Evolutionary conservation across 345 rosid genomes (phyloP), one percentile per base, ranked within the genome.

Genomic region (Anastatica hierochuntica): DNA sequence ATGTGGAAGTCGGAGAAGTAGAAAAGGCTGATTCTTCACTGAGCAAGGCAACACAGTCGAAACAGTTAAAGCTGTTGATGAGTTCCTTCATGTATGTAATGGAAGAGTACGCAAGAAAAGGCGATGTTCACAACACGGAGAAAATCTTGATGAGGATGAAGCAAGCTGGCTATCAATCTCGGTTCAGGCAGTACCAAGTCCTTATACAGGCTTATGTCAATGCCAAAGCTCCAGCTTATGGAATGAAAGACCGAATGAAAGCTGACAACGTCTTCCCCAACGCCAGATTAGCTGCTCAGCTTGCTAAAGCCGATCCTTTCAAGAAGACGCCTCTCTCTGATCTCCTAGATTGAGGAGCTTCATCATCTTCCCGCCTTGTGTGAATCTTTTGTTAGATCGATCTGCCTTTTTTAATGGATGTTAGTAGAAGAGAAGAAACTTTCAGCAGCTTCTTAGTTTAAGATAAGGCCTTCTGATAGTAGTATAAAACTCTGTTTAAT

Each of bases 121-220:
- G 97, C 4, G 99, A 92, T 56, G 52, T 88, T 47, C 99, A 88
- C 69, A 85, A 71, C 43, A 33, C 94, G 0, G 99, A 92, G 62
- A 92, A 83, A 61, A 58, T 88, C 36, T 83, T 88, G 54, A 67
- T 69, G 69, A 70, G 73, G 60, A 83, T 85, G 86, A 83, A 75
- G 49, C 87, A 79, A 64, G 74, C 74, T 38, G 97, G 88, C 20
- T 92, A 81, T 44, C 24, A 45, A 11, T 72, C 74, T 18, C 85
- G 90, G 41, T 1, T 68, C 9, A 62, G 70, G 66, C 79, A 67
- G 50, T 88, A 74, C 61, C 71, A 74, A 19, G 6, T 64, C 10
- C 71, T 92, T 21, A 30, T 81, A 27, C 77, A 72, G 59, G 72
- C 88, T 7, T 92, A 92, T 18, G 35, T 69, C 53, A 83, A 77